Conservation (phyloP, 352 stramenopile species). For the Phytophthora pinifolia region DNA sequence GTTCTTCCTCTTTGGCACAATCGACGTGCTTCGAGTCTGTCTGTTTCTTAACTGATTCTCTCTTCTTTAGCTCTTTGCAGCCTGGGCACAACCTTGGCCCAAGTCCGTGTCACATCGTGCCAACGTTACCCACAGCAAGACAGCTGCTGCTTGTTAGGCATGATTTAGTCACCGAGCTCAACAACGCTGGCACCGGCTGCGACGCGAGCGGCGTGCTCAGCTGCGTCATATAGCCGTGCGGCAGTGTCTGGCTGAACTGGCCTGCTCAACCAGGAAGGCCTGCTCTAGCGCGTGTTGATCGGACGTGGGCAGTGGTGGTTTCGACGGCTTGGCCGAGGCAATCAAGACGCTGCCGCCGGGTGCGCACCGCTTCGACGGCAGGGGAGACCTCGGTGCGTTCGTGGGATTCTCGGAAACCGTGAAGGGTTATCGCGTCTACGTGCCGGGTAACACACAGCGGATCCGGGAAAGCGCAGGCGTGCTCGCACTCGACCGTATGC, state of each 20-base stretch:
- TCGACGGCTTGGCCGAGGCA: too few species aligned
- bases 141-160: too few species aligned
- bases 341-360: too few species aligned
- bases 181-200: slow-evolving; percentile 1
- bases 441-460: not conserved
- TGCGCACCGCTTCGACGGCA: slow-evolving; percentile 1
- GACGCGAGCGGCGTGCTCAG: slow-evolving; percentile 2
- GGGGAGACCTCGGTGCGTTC: not conserved
- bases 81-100: too few species aligned
- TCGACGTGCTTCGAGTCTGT: too few species aligned
- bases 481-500: not conserved
- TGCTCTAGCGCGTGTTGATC: not conserved
- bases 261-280: slow-evolving; percentile 6
- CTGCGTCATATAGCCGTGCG: slow-evolving; percentile 9
- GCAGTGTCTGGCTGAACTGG: slow-evolving; percentile 8
- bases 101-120: too few species aligned
- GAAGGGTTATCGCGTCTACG: not conserved
- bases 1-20: too few species aligned
- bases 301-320: too few species aligned
- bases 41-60: too few species aligned
- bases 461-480: slow-evolving; percentile 1
- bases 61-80: too few species aligned
- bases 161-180: too few species aligned
- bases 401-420: not conserved
- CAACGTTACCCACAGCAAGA: too few species aligned